phyloP scores from a whole-genome alignment of 2,329 filamentous ascomycete genomes.

The Nemania bipapillata region DNA sequence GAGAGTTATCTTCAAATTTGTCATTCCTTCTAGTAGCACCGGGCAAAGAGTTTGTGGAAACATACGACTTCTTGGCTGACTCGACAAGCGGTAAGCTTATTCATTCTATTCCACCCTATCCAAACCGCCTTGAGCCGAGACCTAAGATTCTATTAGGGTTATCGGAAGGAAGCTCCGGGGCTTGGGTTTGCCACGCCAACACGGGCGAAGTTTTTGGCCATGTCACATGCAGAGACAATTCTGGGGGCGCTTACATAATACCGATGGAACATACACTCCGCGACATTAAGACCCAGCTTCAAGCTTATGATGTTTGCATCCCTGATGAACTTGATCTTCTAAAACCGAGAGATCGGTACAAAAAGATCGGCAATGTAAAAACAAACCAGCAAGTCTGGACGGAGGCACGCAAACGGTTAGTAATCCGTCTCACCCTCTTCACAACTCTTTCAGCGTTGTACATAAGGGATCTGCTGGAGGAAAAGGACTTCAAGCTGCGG shows the following conservation, averaged over 20 bases:
- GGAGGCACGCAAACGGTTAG: no score
- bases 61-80: conserved; percentile 22
- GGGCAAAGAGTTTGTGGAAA: conserved; percentile 24
- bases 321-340: background rate
- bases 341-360: no score
- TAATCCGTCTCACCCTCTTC: no score
- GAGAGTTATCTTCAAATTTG: conserved; percentile 10
- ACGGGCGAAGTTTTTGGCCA: conserved; percentile 33
- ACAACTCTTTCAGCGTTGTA: no score
- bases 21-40: conserved; percentile 23
- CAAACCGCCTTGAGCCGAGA: no score
- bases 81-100: conserved; percentile 22
- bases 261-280: conserved; percentile 20
- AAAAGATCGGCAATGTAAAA: no score
- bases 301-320: conserved; percentile 11
- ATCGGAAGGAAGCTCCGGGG: conserved; percentile 25
- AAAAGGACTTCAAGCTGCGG: no score
- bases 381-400: no score
- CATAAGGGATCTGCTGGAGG: no score
- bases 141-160: background rate
- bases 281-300: conserved; percentile 27
- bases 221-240: conserved; percentile 30
- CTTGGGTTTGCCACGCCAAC: conserved; percentile 22
- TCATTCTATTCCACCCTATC: no score
- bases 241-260: conserved; percentile 30